phyloP scores from a whole-genome alignment of 176 grass and related monocot species.

The Olyra latifolia region DNA sequence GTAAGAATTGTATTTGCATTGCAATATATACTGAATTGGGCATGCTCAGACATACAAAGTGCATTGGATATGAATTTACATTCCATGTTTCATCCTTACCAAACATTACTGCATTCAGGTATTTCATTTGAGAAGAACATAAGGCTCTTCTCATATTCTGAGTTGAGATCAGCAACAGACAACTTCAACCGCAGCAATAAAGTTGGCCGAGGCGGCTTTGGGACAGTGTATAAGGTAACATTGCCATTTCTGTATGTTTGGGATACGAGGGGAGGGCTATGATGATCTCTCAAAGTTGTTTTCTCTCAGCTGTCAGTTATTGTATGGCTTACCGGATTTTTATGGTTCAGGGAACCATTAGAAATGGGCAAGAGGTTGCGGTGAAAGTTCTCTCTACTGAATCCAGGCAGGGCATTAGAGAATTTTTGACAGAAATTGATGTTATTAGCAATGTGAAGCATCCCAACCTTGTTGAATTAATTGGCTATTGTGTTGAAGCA shows the following conservation, averaged over 20 bases:
- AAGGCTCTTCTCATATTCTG: slow-evolving; percentile 69
- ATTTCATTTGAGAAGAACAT: slow-evolving; percentile 80
- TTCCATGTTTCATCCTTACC: slow-evolving; percentile 12
- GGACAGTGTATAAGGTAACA: slow-evolving; percentile 84
- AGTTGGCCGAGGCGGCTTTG: slow-evolving; percentile 79
- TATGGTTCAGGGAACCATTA: slow-evolving; percentile 65
- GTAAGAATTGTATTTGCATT: slow-evolving; percentile 33
- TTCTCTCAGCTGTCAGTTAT: background rate
- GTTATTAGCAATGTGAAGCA: slow-evolving; percentile 83
- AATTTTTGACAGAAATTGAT: slow-evolving; percentile 96
- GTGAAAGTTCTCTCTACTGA: slow-evolving; percentile 91
- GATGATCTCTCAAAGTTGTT: background rate
- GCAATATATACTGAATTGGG: background rate
- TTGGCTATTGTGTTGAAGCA: slow-evolving; percentile 83
- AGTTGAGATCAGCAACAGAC: slow-evolving; percentile 77
- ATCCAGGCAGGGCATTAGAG: slow-evolving; percentile 81
- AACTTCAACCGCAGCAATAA: slow-evolving; percentile 68
- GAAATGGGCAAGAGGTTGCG: slow-evolving; percentile 51
- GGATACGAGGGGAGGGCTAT: background rate
- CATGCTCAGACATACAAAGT: background rate
- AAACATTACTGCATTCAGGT: slow-evolving; percentile 48
- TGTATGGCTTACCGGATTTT: background rate
- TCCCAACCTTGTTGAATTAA: slow-evolving; percentile 83
- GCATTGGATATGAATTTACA: background rate
- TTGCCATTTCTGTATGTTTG: background rate